phyloP scores from a whole-genome alignment of 1,139 yeast genomes.

The Candida pseudocylindracea region DNA sequence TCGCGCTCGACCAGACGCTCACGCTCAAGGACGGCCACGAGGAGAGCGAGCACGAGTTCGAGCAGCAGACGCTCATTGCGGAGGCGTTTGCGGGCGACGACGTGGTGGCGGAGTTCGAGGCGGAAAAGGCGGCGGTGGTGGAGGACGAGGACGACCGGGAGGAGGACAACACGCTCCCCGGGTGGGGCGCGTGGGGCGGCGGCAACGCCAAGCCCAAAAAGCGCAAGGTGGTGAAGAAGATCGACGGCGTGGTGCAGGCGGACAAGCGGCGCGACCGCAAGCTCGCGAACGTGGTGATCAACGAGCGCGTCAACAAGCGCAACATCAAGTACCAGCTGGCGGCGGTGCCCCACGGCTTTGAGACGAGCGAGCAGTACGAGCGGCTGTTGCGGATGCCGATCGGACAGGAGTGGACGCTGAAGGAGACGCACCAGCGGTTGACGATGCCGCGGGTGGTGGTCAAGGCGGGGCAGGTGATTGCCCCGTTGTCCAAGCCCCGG shows the following conservation, averaged over 20 bases:
- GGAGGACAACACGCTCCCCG: conserved; percentile 73
- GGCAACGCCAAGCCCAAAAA: conserved; percentile 26
- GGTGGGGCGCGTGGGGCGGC: conserved; percentile 86
- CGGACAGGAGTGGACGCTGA: conserved; percentile 92
- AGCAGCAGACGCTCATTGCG: conserved; percentile 62
- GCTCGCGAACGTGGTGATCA: conserved; percentile 64
- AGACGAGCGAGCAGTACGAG: conserved; percentile 85
- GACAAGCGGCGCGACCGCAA: conserved; percentile 62
- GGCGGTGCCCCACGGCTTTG: conserved; percentile 85
- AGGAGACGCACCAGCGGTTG: conserved; percentile 66
- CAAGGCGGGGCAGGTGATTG: conserved; percentile 77
- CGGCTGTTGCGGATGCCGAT: conserved; percentile 87
- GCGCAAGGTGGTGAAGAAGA: conserved; percentile 39
- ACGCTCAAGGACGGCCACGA: conserved; percentile 12
- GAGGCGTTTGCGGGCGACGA: conserved; percentile 98
- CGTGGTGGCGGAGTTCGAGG: conserved; percentile 55
- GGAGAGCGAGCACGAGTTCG: conserved; percentile 24
- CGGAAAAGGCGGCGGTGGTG: conserved; percentile 45
- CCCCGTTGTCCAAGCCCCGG: conserved; percentile 31
- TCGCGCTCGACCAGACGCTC: conserved; percentile 25
- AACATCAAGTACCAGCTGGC: conserved; percentile 66
- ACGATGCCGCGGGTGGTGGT: conserved; percentile 78
- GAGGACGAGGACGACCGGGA: conserved; percentile 76
- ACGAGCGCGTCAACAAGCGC: conserved; percentile 72
- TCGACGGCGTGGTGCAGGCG: conserved; percentile 50